Evolutionary conservation across 495 filamentous ascomycete genomes (phyloP).

Genomic region (Hapsidospora chrysogenum): DNA sequence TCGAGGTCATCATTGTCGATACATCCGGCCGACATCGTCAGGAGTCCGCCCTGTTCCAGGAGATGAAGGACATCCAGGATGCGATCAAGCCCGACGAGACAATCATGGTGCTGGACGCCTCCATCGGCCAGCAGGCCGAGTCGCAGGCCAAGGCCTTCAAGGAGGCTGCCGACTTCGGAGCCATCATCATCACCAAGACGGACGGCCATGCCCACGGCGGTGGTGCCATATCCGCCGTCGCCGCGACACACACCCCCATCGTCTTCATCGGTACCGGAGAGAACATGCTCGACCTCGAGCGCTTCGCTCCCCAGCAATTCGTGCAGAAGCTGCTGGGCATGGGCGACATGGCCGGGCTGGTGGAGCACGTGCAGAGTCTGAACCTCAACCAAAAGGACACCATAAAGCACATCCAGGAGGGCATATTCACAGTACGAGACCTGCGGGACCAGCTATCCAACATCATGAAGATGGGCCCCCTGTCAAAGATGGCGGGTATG

Average conservation of each 20-base stretch:
- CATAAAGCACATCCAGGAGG: constrained; percentile 94
- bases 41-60: constrained; percentile 85
- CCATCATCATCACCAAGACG: constrained; percentile 98
- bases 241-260: constrained; percentile 90
- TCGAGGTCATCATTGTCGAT: constrained; percentile 98
- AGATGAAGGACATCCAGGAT: constrained; percentile 93
- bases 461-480: constrained; percentile 98
- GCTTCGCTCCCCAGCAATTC: constrained; percentile 81
- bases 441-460: constrained; percentile 89
- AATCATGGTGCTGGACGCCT: constrained; percentile 93
- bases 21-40: constrained; percentile 89
- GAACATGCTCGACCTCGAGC: constrained; percentile 88
- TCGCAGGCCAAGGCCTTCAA: constrained; percentile 94
- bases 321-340: constrained; percentile 85
- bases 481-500: constrained; percentile 98
- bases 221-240: constrained; percentile 96
- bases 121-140: constrained; percentile 91
- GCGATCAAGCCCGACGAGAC: constrained; percentile 92
- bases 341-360: constrained; percentile 89
- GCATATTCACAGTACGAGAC: constrained; percentile 90
- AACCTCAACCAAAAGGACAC: constrained; percentile 97
- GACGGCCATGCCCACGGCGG: constrained; percentile 90
- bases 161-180: constrained; percentile 90
- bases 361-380: constrained; percentile 93
- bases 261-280: constrained; percentile 96